Evolutionary conservation across 805 yeast species (phyloP), one percentile per base, ranked within the genome.

Genomic region (Yamadazyma phyllophila): DNA sequence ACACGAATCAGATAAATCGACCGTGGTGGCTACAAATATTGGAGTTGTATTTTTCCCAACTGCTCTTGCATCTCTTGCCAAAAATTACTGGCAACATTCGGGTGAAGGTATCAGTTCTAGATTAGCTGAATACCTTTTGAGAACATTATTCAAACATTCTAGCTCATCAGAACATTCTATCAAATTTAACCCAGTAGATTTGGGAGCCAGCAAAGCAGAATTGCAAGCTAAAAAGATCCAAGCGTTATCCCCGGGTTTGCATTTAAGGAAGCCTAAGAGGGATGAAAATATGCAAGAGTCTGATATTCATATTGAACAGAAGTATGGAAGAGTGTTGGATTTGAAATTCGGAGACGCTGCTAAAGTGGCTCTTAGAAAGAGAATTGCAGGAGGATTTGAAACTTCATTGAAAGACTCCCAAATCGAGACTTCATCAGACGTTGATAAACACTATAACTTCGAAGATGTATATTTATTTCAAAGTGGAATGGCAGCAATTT

Each of bases 41-140:
- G 85, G 91, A 0, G 85, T 81, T 15, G 88, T 90, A n/a, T 83
- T 94, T 50, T 87, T 85, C 57, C 88, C 88, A 1, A 63, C 71
- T 1, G 69, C 72, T 2, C 81, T 76, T 47, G 81, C 73, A 50
- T 63, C 79, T 1, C 62, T 86, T 3, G 91, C 94, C 33, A 90
- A 88, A 60, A 81, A 81, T 56, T 94, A 88, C 67, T 94, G 99
- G 99, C 97, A 92, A 63, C 97, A 91, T 59, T 73, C 96, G 0
- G 99, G 99, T 24, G 97, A 92, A 64, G 96, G 97, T n/a, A 79
- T 94, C 24, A 88, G 96, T 12, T 88, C 96, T 30, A 74, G 98
- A 56, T 69, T 83, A 61, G 97, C 90, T 1, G 97, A 91, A 63
- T 94, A 88, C 58, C 81, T 87, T 39, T 65, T 85, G 48, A 81